Evolutionary conservation across 805 yeast genomes (phyloP).

Genomic region (Pichia californica): DNA sequence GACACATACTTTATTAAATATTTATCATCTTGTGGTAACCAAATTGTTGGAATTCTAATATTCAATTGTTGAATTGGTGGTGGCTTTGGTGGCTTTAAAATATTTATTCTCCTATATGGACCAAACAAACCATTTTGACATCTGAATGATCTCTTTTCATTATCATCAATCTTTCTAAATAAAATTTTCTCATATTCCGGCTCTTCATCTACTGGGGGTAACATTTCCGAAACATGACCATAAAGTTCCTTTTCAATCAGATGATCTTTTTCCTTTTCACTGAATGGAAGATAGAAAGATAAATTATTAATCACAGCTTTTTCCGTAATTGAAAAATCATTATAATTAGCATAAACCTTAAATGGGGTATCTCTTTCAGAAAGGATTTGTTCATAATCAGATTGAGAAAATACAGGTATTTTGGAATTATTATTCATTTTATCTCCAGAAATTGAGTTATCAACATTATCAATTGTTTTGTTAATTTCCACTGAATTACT

Average conservation of each 20-base stretch:
- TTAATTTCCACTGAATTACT: constrained; percentile 1
- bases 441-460: neutral
- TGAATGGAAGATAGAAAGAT: constrained; percentile 44
- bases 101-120: constrained; percentile 50
- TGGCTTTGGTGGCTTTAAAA: constrained; percentile 83
- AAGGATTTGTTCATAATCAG: constrained; percentile 19
- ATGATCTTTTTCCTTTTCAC: constrained; percentile 28
- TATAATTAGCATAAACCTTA: constrained; percentile 38
- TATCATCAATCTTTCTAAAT: constrained; percentile 41
- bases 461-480: constrained; percentile 1
- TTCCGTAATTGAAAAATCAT: constrained; percentile 40
- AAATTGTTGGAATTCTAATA: constrained; percentile 83
- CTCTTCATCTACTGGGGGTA: constrained; percentile 59
- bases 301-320: constrained; percentile 41
- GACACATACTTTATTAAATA: constrained; percentile 73
- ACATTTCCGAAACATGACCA: constrained; percentile 59
- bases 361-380: constrained; percentile 32
- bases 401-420: constrained; percentile 27
- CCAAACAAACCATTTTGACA: constrained; percentile 52
- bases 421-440: neutral
- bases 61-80: constrained; percentile 79
- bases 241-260: constrained; percentile 24
- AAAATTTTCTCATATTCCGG: constrained; percentile 53
- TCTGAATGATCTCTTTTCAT: constrained; percentile 34
- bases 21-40: constrained; percentile 94